A percentile compares a stretch with the other conserved stretches of the same genome.
phyloP scores from a whole-genome alignment of 495 filamentous ascomycete genomes.

The Penicillium subrubescens region DNA sequence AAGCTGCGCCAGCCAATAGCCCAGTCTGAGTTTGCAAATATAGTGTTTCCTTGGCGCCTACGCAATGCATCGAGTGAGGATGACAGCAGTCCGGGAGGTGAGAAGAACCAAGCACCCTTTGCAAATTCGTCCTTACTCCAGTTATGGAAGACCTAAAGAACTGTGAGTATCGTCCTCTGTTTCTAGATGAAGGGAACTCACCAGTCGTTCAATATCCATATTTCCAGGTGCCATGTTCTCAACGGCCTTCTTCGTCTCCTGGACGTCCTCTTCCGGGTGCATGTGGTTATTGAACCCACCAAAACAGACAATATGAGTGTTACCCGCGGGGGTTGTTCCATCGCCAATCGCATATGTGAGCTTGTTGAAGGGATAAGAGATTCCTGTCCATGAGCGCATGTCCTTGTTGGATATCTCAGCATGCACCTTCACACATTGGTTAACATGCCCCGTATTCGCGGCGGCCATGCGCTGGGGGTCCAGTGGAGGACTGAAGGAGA shows the following conservation, averaged over 20 bases:
- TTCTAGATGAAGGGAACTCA: background rate
- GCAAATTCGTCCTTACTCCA: constrained; percentile 35
- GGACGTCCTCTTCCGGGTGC: constrained; percentile 21
- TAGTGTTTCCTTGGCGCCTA: constrained; percentile 25
- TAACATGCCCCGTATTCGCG: constrained; percentile 28
- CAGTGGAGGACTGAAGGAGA: constrained; percentile 31
- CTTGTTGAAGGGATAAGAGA: constrained; percentile 29
- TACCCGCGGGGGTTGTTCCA: constrained; percentile 25
- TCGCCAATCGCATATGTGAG: constrained; percentile 21
- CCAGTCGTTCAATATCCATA: constrained; percentile 26
- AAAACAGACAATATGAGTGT: constrained; percentile 31
- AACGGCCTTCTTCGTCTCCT: constrained; percentile 23
- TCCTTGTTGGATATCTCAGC: constrained; percentile 26
- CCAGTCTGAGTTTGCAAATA: constrained; percentile 38
- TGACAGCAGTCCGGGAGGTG: constrained; percentile 18
- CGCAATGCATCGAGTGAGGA: constrained; percentile 26
- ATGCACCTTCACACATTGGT: constrained; percentile 35
- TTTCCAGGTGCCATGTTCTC: constrained; percentile 24
- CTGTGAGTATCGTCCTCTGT: background rate
- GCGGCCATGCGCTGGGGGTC: constrained; percentile 19
- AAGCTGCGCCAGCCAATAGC: constrained; percentile 36
- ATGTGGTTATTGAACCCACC: constrained; percentile 26
- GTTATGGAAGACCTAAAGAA: constrained; percentile 30
- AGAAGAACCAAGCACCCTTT: constrained; percentile 34
- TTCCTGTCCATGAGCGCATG: constrained; percentile 29